These are phyloP conservation scores for Boletus albobrunnescens DNA, from an alignment of 1,284 basidiomycete species.

Conservation along the genomic window DNA sequence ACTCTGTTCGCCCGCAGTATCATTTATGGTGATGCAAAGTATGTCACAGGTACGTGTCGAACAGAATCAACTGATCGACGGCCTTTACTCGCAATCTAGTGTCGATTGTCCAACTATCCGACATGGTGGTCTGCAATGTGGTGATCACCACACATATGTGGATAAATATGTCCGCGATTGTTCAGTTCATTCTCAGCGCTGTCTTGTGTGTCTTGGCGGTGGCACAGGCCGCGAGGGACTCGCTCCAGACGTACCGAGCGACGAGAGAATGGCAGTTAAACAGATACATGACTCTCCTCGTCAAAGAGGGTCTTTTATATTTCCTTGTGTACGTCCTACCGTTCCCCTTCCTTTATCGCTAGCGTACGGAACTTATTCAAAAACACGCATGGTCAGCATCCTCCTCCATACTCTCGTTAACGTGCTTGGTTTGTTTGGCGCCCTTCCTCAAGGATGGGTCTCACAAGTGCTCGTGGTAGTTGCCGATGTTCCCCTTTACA, in stretches of 20 bases:
- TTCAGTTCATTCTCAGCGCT: background rate
- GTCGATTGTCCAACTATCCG: background rate
- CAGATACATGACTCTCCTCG: background rate
- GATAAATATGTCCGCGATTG: background rate
- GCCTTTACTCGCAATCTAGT: no score
- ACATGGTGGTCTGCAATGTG: background rate
- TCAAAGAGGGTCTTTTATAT: background rate
- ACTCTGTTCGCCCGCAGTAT: background rate
- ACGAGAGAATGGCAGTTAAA: background rate
- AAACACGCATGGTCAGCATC: no score
- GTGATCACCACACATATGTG: background rate
- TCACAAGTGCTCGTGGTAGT: background rate
- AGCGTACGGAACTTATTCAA: background rate
- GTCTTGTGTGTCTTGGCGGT: background rate
- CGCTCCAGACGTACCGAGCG: background rate
- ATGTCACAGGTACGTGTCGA: background rate
- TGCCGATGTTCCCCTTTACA: background rate
- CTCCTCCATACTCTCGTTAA: background rate
- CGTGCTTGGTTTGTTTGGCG: background rate
- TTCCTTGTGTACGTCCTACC: slow-evolving; percentile 1
- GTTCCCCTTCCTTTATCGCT: no score
- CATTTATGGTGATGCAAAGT: background rate
- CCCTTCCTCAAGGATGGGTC: background rate
- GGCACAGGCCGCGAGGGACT: background rate
- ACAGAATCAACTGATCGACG: no score